Base-by-base conservation (phyloP, 2,329 filamentous ascomycete genomes). In the Aureobasidium leucospermi region DNA sequence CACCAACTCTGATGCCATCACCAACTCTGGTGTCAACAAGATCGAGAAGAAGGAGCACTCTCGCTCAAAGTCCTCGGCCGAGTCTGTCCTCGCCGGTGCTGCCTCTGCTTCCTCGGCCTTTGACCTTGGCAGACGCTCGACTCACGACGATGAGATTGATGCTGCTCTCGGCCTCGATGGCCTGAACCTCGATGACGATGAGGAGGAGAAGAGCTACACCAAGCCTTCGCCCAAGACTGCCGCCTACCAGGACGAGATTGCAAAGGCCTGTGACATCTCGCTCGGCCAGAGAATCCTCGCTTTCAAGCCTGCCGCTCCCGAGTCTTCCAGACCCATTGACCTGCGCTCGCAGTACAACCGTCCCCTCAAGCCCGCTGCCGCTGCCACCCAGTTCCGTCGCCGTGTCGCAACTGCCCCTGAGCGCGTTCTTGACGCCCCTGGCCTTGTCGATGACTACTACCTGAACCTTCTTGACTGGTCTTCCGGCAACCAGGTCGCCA, bases 401-500 rank as follows among this genome's bases (percentile, higher is more conserved):
- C 89, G 93, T 68, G 90, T 99, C 61, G 88, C 94, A 57, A 96
- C 94, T 7, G 91, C 93, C 11, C 94, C 94, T 10, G 94, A 99
- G 76, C 89, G 94, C 65, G 94, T 99, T 13, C 84, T 99, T 29
- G 94, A 99, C 75, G 94, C 94, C 4, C 94, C 94, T 6, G 94
- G 93, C 59, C 85, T 99, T 57, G 88, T 97, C 63, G 94, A 99
- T 69, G 94, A 99, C 78, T 99, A 97, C 82, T 99, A 99, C 75
- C 88, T 99, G 68, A 99, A 99, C 80, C 82, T 99, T 41, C 85
- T 99, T 29, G 94, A 99, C 79, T 99, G 94, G 94, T 96, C 92
- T 71, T 94, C 91, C 6, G 87, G 89, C 62, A 99, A 99, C 80
- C 94, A 99, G 75, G 93, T 99, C 58, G 94, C 94, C 51, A 97